Evolutionary conservation across 495 filamentous ascomycete species (phyloP), one percentile per base, ranked within the genome.

Genomic region (Penicillium malachiteum): DNA sequence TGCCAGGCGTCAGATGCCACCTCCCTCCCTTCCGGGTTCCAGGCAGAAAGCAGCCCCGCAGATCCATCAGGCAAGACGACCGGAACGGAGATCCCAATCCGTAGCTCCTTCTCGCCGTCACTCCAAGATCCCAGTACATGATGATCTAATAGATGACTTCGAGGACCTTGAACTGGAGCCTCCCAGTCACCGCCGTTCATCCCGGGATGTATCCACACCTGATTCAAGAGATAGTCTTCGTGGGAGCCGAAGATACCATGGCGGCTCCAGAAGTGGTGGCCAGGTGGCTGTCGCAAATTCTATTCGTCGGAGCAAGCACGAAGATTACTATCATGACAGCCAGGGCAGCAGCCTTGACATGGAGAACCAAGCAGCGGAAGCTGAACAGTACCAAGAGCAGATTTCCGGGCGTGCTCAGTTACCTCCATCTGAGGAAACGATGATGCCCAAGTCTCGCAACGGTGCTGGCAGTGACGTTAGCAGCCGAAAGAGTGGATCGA

Each of bases 401-500:
- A 63, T 62, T 14, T 57, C 71, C 11, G 64, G 64, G 39, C 68
- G 72, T 7, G 53, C 63, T 21, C 48, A 65, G 26, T 39, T 74
- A 13, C 68, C 74, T 16, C 55, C 72, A n/a, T 76, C 71, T 1
- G 48, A 59, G 7, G 76, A 77, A 53, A 61, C 70, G 35, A 59
- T 70, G 21, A 65, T 69, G 31, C 49, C 66, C 38, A 75, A 74
- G 48, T 48, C 60, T 8, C 55, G 58, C 12, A 63, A 60, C 39
- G 68, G 70, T 17, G 48, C 64, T 2, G 70, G 63, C 14, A 78
- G 75, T 50, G 76, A 79, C 46, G 73, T 68, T 31, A 74, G 71
- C 26, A 79, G 76, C 52, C 75, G 75, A 48, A 76, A 78, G 48
- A 78, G 69, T 56, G 71, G 70, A 21, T 76, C 74, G 10, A 72